Evolutionary conservation across 805 yeast species (phyloP).

Genomic region (Candida argentea): DNA sequence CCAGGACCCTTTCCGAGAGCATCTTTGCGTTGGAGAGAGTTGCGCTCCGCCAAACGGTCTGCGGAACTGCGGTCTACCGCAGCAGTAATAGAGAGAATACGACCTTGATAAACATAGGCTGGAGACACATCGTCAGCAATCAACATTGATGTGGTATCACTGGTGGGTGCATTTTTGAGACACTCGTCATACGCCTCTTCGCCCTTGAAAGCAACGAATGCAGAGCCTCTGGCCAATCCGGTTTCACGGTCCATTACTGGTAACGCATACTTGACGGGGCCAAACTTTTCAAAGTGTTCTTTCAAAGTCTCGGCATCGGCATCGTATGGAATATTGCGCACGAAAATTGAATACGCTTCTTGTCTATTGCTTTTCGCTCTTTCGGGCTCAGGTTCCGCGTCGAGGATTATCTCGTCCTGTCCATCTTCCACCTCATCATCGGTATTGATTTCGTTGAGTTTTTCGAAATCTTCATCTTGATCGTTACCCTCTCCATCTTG

Average conservation of each 20-base stretch:
- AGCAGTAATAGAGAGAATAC: constrained; percentile 73
- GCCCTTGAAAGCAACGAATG: constrained; percentile 76
- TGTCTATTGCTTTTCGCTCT: constrained; percentile 44
- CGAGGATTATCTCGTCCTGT: constrained; percentile 23
- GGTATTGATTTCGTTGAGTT: constrained; percentile 22
- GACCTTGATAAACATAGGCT: constrained; percentile 83
- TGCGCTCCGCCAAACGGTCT: constrained; percentile 56
- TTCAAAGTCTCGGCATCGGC: constrained; percentile 71
- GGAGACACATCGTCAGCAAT: constrained; percentile 90
- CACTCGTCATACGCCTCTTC: constrained; percentile 59
- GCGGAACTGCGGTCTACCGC: constrained; percentile 88
- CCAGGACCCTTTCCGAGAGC: constrained; percentile 70
- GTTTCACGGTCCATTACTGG: constrained; percentile 84
- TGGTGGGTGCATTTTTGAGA: constrained; percentile 67
- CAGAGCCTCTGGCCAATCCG: constrained; percentile 87
- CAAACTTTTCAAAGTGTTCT: constrained; percentile 76
- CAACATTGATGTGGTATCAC: constrained; percentile 51
- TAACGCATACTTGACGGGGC: constrained; percentile 82
- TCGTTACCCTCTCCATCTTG: constrained; percentile 22
- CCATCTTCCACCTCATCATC: constrained; percentile 26
- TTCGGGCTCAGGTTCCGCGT: constrained; percentile 15
- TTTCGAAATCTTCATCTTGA: constrained; percentile 22
- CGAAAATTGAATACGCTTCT: constrained; percentile 68
- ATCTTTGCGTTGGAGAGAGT: constrained; percentile 64
- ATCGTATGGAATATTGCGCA: constrained; percentile 91